Conservation (phyloP, 108 stramenopile species). For the Nitzschia sp. region DNA sequence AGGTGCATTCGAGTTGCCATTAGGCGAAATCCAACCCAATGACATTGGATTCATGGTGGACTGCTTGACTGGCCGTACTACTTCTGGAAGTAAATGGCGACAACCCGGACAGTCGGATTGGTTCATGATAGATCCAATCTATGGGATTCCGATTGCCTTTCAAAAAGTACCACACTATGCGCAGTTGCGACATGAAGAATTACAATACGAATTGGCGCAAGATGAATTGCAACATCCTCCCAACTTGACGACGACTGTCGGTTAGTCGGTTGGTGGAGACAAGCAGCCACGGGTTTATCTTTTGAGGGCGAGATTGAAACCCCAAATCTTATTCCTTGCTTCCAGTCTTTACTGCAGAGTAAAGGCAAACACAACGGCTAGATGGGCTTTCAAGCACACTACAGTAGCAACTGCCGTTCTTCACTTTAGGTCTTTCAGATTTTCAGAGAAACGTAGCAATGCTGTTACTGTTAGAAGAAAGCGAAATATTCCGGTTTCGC, state of each 20-base stretch:
- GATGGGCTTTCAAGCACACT: no score
- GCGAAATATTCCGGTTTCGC: no score
- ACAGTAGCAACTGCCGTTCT: no score
- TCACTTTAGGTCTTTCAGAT: no score
- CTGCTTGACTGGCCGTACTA: slow-evolving; percentile 1
- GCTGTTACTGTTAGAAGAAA: no score
- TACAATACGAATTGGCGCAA: neutral
- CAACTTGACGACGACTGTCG: neutral
- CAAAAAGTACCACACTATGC: neutral
- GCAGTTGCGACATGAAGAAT: neutral
- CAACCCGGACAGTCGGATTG: slow-evolving; percentile 3
- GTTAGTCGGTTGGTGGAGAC: no score
- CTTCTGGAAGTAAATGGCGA: slow-evolving; percentile 4
- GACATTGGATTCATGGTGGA: slow-evolving; percentile 8
- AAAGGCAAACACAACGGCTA: no score
- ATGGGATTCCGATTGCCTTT: neutral
- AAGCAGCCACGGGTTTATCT: no score
- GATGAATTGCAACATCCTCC: neutral
- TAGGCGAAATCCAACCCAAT: slow-evolving; percentile 4
- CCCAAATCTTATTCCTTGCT: no score
- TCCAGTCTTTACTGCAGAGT: no score
- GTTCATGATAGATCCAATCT: neutral
- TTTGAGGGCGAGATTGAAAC: no score
- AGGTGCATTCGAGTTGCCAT: slow-evolving; percentile 11
- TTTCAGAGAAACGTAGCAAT: no score